Percentiles rank a stretch among this genome's conserved stretches.
Evolutionary conservation across 345 rosid species (phyloP).

Genomic region (Abelmoschus esculentus): DNA sequence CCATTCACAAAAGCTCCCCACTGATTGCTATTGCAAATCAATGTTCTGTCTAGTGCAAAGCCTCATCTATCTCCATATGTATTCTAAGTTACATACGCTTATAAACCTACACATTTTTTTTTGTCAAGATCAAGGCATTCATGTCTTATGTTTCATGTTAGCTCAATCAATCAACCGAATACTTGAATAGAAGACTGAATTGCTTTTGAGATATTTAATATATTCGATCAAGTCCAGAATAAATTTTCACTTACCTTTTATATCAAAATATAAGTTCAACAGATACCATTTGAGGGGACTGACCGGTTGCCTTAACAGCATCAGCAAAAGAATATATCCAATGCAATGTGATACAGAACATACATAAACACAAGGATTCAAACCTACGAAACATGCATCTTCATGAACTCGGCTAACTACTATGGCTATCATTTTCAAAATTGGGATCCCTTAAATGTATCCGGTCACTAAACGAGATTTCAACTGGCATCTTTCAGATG

Average conservation of each 20-base stretch:
- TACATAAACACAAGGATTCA: background rate
- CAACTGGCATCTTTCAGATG: slow-evolving; percentile 4
- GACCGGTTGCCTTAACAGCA: background rate
- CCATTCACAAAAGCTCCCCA: background rate
- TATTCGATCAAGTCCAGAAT: too few relatives aligned
- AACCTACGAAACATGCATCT: slow-evolving; percentile 3
- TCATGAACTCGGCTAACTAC: slow-evolving; percentile 16
- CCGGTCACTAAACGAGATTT: slow-evolving; percentile 7
- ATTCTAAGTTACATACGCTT: background rate
- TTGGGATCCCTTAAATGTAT: slow-evolving; percentile 9
- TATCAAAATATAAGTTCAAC: too few relatives aligned
- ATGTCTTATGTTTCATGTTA: too few relatives aligned
- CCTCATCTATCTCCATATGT: background rate
- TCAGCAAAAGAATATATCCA: background rate
- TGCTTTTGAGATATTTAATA: too few relatives aligned
- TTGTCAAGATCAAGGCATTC: background rate
- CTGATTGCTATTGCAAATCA: background rate
- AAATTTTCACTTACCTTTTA: too few relatives aligned
- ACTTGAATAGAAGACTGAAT: background rate
- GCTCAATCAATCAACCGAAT: too few relatives aligned
- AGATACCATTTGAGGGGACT: too few relatives aligned
- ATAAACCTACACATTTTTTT: background rate
- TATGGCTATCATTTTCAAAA: slow-evolving; percentile 24
- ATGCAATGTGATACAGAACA: background rate
- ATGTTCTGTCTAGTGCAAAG: background rate